Conservation (phyloP, 495 filamentous ascomycete genomes). For the Amphirosellinia nigrospora region DNA sequence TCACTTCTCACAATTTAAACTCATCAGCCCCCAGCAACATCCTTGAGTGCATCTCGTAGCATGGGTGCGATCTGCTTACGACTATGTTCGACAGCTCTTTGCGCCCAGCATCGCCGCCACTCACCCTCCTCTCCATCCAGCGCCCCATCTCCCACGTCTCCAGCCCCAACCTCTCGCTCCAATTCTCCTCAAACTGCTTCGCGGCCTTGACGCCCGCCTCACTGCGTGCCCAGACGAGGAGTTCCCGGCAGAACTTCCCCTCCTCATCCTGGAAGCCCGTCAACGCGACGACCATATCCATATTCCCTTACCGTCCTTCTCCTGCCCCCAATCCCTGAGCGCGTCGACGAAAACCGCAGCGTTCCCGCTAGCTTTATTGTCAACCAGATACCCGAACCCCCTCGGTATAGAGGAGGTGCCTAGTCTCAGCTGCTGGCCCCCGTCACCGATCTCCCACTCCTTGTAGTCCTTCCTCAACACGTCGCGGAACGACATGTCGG, state of each 20-base stretch:
- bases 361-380: slow-evolving; percentile 57
- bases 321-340: slow-evolving; percentile 58
- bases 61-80: slow-evolving; percentile 90
- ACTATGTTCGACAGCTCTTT: slow-evolving; percentile 70
- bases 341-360: slow-evolving; percentile 36
- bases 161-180: slow-evolving; percentile 60
- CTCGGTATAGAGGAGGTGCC: slow-evolving; percentile 80
- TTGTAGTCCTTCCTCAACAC: slow-evolving; percentile 93
- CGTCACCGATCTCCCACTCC: slow-evolving; percentile 78
- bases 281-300: slow-evolving; percentile 79
- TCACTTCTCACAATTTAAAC: neutral
- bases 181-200: slow-evolving; percentile 58
- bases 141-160: slow-evolving; percentile 55
- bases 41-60: slow-evolving; percentile 68
- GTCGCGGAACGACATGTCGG: slow-evolving; percentile 69
- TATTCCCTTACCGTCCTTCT: slow-evolving; percentile 43
- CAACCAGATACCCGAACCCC: slow-evolving; percentile 65
- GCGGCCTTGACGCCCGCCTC: slow-evolving; percentile 52
- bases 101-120: slow-evolving; percentile 67
- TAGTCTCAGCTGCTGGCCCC: slow-evolving; percentile 61
- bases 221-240: slow-evolving; percentile 70
- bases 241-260: slow-evolving; percentile 70
- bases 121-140: slow-evolving; percentile 49
- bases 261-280: slow-evolving; percentile 64
- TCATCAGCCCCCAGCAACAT: slow-evolving; percentile 25